phyloP scores from a whole-genome alignment of 2,329 filamentous ascomycete genomes.

The Aspergillus neotritici region DNA sequence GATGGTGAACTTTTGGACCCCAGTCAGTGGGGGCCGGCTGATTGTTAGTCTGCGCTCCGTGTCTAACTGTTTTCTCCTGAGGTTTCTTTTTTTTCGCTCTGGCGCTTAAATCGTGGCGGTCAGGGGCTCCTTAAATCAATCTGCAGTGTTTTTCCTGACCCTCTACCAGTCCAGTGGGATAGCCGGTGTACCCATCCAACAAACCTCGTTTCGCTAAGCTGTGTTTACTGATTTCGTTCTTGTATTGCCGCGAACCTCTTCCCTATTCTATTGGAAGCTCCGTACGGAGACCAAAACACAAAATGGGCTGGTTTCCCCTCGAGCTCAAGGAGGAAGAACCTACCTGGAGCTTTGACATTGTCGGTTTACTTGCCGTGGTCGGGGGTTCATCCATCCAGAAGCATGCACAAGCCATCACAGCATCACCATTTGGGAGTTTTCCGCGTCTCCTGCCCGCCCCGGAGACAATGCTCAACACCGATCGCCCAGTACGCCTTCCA shows the following conservation, averaged over 20 bases:
- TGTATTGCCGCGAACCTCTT: not conserved
- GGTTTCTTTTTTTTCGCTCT: too few relatives aligned
- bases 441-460: constrained; percentile 58
- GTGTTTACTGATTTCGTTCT: not conserved
- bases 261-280: too few relatives aligned
- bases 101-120: too few relatives aligned
- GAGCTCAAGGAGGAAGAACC: not conserved
- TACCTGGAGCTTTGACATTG: constrained; percentile 54
- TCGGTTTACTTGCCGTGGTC: constrained; percentile 58
- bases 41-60: too few relatives aligned
- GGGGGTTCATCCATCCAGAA: constrained; percentile 56
- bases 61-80: too few relatives aligned
- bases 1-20: too few relatives aligned
- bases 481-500: constrained; percentile 52
- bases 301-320: constrained; percentile 6
- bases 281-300: not conserved
- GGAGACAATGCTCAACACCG: constrained; percentile 54
- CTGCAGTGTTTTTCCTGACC: too few relatives aligned
- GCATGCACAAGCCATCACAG: constrained; percentile 54
- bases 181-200: too few relatives aligned
- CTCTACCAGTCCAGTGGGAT: too few relatives aligned
- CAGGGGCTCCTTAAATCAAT: too few relatives aligned
- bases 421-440: constrained; percentile 52
- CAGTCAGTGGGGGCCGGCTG: too few relatives aligned
- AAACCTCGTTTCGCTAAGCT: too few relatives aligned